Percentiles rank a stretch among this genome's conserved stretches.
phyloP scores from a whole-genome alignment of 2,329 filamentous ascomycete genomes.

The Phymatotrichopsis omnivora region DNA sequence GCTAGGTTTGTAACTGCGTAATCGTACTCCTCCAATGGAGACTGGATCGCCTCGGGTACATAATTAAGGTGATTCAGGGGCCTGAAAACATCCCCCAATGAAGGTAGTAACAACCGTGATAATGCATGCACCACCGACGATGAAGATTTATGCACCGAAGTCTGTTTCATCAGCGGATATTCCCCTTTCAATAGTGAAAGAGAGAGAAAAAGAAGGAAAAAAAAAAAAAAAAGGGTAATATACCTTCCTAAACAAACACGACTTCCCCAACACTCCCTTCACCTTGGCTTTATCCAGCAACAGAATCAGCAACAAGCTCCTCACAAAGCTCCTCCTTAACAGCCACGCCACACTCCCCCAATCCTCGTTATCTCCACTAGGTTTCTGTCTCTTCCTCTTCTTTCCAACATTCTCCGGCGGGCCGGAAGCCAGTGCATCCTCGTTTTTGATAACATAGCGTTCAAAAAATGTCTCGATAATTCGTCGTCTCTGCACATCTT shows the following conservation, averaged over 20 bases:
- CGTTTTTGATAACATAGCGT: slow-evolving; percentile 48
- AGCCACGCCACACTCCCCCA: slow-evolving; percentile 40
- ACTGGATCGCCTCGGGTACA: slow-evolving; percentile 45
- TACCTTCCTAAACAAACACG: slow-evolving; percentile 30
- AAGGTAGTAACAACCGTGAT: slow-evolving; percentile 46
- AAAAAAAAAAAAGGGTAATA: slow-evolving; percentile 29
- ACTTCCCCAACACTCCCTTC: slow-evolving; percentile 32
- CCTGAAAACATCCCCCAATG: slow-evolving; percentile 48
- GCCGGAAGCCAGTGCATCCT: slow-evolving; percentile 40
- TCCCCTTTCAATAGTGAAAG: too few relatives aligned
- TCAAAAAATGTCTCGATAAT: slow-evolving; percentile 46
- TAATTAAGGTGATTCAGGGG: slow-evolving; percentile 49
- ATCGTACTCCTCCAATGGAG: slow-evolving; percentile 48
- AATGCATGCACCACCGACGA: slow-evolving; percentile 44
- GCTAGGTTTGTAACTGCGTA: slow-evolving; percentile 52
- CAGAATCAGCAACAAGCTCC: slow-evolving; percentile 46
- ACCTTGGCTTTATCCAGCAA: slow-evolving; percentile 48
- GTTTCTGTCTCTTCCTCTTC: slow-evolving; percentile 12
- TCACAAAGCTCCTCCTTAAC: slow-evolving; percentile 45
- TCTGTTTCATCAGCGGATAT: slow-evolving; percentile 24
- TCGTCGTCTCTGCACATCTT: slow-evolving; percentile 35
- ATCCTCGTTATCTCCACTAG: slow-evolving; percentile 33
- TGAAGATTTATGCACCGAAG: slow-evolving; percentile 49
- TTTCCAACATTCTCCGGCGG: slow-evolving; percentile 6
- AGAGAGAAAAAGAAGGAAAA: slow-evolving; percentile 28